Evolutionary conservation across 495 filamentous ascomycete genomes (phyloP).

Genomic region (Penicillium angulare): DNA sequence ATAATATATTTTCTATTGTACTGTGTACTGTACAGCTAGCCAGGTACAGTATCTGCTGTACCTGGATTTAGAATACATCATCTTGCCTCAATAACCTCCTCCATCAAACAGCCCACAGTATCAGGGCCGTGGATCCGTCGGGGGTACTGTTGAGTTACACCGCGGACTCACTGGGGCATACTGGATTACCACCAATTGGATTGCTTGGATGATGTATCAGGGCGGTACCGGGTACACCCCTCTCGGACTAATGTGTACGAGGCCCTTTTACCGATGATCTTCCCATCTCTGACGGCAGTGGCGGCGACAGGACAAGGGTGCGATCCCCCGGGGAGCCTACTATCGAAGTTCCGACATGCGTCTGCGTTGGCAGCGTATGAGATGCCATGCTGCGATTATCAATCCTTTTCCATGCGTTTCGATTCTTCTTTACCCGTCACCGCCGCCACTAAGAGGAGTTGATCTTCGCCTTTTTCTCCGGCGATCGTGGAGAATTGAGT

Average conservation of each 20-base stretch:
- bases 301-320: constrained; percentile 18
- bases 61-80: background rate
- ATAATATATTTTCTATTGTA: too few species aligned
- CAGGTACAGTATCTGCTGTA: too few species aligned
- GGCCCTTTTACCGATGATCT: constrained; percentile 22
- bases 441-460: constrained; percentile 6
- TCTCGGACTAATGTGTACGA: background rate
- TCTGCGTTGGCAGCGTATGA: background rate
- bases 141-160: background rate
- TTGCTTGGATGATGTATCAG: background rate
- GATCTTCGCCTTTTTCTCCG: constrained; percentile 14
- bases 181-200: background rate
- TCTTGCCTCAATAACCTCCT: too few species aligned
- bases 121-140: background rate
- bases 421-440: constrained; percentile 11
- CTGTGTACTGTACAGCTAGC: too few species aligned
- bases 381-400: constrained; percentile 13
- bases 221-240: constrained; percentile 6
- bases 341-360: background rate
- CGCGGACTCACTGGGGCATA: background rate
- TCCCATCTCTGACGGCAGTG: constrained; percentile 28
- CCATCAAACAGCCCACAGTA: too few species aligned
- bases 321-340: constrained; percentile 7
- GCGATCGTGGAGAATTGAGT: constrained; percentile 10
- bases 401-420: constrained; percentile 25